phyloP scores from a whole-genome alignment of 1,139 yeast species.

The Geotrichum carabidarum region DNA sequence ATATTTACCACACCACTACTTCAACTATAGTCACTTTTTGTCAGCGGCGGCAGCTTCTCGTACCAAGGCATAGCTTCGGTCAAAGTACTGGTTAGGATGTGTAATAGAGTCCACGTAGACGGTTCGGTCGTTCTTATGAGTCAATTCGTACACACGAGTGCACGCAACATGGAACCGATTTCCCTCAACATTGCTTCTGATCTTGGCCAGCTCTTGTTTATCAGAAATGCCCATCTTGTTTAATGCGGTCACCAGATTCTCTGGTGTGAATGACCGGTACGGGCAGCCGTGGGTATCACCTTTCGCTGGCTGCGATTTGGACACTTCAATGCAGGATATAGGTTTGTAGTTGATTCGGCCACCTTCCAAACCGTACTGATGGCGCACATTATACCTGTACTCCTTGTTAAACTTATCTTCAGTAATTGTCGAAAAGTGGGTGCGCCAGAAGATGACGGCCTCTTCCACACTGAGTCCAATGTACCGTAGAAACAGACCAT shows the following conservation, averaged over 20 bases:
- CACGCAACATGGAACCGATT: conserved; percentile 78
- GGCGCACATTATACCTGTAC: conserved; percentile 80
- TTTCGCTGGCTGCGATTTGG: conserved; percentile 63
- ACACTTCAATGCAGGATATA: conserved; percentile 74
- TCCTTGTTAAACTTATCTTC: conserved; percentile 80
- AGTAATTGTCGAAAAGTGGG: conserved; percentile 61
- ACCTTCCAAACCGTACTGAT: conserved; percentile 89
- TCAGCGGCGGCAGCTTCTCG: not conserved
- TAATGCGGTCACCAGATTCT: conserved; percentile 53
- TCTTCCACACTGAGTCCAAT: conserved; percentile 85
- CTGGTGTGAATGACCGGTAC: conserved; percentile 66
- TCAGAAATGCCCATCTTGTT: conserved; percentile 66
- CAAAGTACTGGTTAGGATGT: conserved; percentile 87
- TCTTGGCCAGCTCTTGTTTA: conserved; percentile 53
- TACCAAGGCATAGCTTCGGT: conserved; percentile 39
- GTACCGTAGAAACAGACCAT: conserved; percentile 79
- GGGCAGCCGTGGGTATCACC: conserved; percentile 91
- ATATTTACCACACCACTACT: not conserved
- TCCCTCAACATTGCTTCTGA: conserved; percentile 63
- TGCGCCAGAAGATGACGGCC: conserved; percentile 78
- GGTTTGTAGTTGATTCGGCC: conserved; percentile 80
- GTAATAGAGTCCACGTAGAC: conserved; percentile 48
- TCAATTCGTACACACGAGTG: conserved; percentile 77
- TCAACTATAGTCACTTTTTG: not conserved
- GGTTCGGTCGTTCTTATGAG: conserved; percentile 49